Evolutionary conservation across 176 grass and related monocot genomes (phyloP).

Genomic region (Poa annua): DNA sequence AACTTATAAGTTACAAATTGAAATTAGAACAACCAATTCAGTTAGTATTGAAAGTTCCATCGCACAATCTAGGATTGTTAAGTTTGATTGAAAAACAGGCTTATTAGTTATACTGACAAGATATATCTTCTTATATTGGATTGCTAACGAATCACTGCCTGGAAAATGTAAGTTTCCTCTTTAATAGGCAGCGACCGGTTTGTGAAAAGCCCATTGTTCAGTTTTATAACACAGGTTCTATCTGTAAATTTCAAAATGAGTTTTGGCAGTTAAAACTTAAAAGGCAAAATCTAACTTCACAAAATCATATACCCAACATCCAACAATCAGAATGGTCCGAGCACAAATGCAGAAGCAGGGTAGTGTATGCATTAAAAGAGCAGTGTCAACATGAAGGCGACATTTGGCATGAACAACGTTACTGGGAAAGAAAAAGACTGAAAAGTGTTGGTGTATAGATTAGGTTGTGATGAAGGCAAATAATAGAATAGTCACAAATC

Average conservation of each 20-base stretch:
- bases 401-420: slow-evolving; percentile 22
- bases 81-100: not conserved
- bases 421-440: not conserved
- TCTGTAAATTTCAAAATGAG: not conserved
- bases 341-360: slow-evolving; percentile 3
- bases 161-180: not conserved
- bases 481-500: not conserved
- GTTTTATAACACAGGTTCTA: not conserved
- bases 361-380: slow-evolving; percentile 9
- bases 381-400: not conserved
- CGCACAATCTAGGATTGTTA: not conserved
- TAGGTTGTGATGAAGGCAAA: not conserved
- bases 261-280: not conserved
- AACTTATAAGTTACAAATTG: not conserved
- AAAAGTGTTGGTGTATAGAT: not conserved
- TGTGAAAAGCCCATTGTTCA: not conserved
- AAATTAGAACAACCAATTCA: not conserved
- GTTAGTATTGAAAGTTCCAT: slow-evolving; percentile 5
- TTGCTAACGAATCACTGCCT: not conserved
- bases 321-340: not conserved
- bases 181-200: not conserved
- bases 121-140: not conserved
- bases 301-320: not conserved
- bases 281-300: not conserved
- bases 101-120: not conserved